Percentiles rank a stretch among this genome's conserved stretches.
Evolutionary conservation across 371 early-diverging fungal species (phyloP).

Genomic region (Mucor mucedo): DNA sequence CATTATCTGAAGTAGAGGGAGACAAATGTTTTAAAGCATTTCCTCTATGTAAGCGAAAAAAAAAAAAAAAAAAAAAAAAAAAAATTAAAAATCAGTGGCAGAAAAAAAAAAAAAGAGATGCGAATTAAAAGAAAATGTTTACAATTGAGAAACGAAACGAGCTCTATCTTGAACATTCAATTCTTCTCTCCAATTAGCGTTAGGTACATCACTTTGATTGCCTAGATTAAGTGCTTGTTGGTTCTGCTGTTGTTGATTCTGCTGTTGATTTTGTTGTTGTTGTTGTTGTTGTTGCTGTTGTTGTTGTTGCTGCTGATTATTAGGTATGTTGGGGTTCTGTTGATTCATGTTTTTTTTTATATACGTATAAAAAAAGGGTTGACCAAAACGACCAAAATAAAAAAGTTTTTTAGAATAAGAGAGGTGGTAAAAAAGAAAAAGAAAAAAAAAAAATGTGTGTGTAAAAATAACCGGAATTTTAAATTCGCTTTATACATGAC

Average conservation of each 20-base stretch:
- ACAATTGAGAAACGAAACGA: conserved; percentile 39
- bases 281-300: conserved; percentile 10
- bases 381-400: neutral
- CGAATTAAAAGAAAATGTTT: conserved; percentile 5
- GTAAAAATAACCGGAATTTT: too few species aligned
- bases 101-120: neutral
- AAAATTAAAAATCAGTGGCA: neutral
- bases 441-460: neutral
- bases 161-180: conserved; percentile 40
- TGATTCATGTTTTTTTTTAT: conserved; percentile 24
- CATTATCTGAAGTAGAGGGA: conserved; percentile 43
- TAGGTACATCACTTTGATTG: conserved; percentile 29
- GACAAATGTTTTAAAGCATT: conserved; percentile 49
- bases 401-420: neutral
- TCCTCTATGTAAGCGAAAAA: conserved; percentile 24
- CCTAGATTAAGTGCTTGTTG: conserved; percentile 9
- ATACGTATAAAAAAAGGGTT: neutral
- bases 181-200: conserved; percentile 42
- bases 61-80: conserved; percentile 1
- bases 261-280: conserved; percentile 11
- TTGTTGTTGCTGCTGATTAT: conserved; percentile 18
- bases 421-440: neutral
- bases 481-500: too few species aligned
- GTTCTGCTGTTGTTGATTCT: conserved; percentile 16
- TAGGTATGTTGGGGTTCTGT: conserved; percentile 32